Percentiles rank a stretch among this genome's conserved stretches.
phyloP scores from a whole-genome alignment of 331 rosid species.

The Arachis monticola region DNA sequence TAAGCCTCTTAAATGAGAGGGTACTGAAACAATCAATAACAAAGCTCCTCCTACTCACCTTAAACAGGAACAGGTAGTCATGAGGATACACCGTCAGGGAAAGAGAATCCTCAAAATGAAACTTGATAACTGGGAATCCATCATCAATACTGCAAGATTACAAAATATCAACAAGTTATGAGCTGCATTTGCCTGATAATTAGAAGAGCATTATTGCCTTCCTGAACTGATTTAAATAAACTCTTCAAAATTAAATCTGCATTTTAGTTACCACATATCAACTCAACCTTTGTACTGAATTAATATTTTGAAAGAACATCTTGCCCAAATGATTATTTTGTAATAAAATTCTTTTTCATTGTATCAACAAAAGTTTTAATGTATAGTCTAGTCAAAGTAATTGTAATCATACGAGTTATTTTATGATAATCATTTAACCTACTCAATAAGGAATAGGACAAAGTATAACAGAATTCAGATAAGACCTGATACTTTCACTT shows the following conservation, averaged over 20 bases:
- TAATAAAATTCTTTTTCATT: background rate
- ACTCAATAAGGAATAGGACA: slow-evolving; percentile 37
- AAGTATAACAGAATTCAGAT: slow-evolving; percentile 14
- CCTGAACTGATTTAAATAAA: slow-evolving; percentile 16
- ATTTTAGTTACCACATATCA: slow-evolving; percentile 33
- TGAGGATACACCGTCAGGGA: slow-evolving; percentile 72
- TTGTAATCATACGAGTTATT: background rate
- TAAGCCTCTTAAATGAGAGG: slow-evolving; percentile 24
- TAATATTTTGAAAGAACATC: slow-evolving; percentile 27
- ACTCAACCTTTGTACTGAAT: slow-evolving; percentile 19
- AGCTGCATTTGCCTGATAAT: slow-evolving; percentile 33
- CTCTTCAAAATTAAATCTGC: slow-evolving; percentile 16
- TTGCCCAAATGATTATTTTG: slow-evolving; percentile 22
- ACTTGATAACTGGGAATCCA: slow-evolving; percentile 72
- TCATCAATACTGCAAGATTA: slow-evolving; percentile 72
- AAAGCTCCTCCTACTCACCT: slow-evolving; percentile 43
- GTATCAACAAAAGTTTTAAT: slow-evolving; percentile 25
- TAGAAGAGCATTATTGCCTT: slow-evolving; percentile 22
- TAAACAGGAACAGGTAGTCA: slow-evolving; percentile 66
- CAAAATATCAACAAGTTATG: slow-evolving; percentile 35
- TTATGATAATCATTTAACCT: slow-evolving; percentile 13
- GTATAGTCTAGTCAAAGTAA: slow-evolving; percentile 16
- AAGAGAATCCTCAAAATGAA: slow-evolving; percentile 64
- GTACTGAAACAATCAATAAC: slow-evolving; percentile 17
- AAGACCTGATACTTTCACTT: slow-evolving; percentile 6